Evolutionary conservation across 2,329 filamentous ascomycete genomes (phyloP).

Genomic region (Pseudocercospora crystallina): DNA sequence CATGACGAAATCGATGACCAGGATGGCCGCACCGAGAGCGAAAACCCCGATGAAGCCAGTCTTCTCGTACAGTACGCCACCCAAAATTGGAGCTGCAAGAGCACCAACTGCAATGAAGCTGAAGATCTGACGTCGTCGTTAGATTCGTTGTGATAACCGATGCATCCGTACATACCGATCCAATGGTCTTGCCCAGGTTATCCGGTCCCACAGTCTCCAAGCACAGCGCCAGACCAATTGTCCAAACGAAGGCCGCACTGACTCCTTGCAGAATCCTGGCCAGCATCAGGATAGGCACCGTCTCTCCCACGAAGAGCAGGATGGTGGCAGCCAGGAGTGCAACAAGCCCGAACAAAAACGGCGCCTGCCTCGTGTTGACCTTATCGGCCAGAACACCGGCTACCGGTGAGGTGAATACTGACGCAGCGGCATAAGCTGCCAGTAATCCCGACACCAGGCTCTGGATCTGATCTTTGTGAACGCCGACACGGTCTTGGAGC

Average conservation of each 20-base stretch:
- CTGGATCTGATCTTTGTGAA: constrained; percentile 53
- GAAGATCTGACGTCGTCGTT: constrained; percentile 46
- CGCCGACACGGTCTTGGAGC: constrained; percentile 51
- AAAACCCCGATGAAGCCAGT: constrained; percentile 61
- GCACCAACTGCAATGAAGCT: constrained; percentile 60
- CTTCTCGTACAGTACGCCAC: constrained; percentile 61
- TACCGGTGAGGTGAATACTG: constrained; percentile 52
- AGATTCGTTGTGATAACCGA: background rate
- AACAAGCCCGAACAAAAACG: constrained; percentile 58
- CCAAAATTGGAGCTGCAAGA: constrained; percentile 58
- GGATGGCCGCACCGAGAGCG: constrained; percentile 53
- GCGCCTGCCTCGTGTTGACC: constrained; percentile 53
- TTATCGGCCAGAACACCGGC: constrained; percentile 58
- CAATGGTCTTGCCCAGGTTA: constrained; percentile 62
- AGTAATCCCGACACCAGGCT: constrained; percentile 54
- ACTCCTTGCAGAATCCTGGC: constrained; percentile 60
- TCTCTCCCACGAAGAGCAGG: constrained; percentile 54
- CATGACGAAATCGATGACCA: constrained; percentile 61
- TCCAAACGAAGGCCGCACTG: constrained; percentile 60
- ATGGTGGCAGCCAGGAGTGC: constrained; percentile 56
- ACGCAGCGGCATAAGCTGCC: constrained; percentile 55
- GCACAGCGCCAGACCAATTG: constrained; percentile 58
- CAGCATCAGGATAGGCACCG: constrained; percentile 48
- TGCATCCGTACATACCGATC: constrained; percentile 43
- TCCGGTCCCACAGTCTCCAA: constrained; percentile 58